Base-by-base conservation (phyloP, 805 yeast species). In the Blastobotrys muscicola region DNA sequence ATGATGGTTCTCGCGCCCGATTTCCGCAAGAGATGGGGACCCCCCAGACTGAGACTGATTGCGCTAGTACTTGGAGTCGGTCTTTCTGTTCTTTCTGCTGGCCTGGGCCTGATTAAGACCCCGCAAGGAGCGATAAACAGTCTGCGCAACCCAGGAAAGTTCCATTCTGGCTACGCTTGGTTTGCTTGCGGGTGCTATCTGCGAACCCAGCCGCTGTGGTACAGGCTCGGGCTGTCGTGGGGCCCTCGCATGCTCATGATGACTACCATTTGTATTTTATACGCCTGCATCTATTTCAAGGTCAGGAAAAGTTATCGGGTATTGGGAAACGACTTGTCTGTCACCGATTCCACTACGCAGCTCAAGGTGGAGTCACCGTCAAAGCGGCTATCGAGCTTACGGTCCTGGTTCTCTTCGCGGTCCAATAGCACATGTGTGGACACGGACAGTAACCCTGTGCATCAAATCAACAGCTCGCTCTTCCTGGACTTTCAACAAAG, bases 141-240 rank as follows among this genome's bases (percentile, higher is more conserved):
- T 20, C 4, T 20, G 6, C 26, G 26, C 4, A 4, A 20, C 26
- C 26, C 26, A 6, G 26, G 26, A 20, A 4, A 20, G 6, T 20
- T 20, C 6, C 53, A 59, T 3, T 62, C 67, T 3, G 82, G 84
- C 2, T 51, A 46, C 35, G 43, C 51, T 2, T 85, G 82, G 56
- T 58, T 64, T 15, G 76, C 85, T 16, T 74, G 81, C 44, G 81
- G 85, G 85, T 82, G 94, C 57, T 85, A 81, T 59, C 65, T 86
- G 41, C 84, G 94, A 0, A 74, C 74, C 37, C 47, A 61, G 2
- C 92, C 94, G 0, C 56, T 70, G 10, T 85, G 92, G 92, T 80
- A 77, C 57, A 67, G 85, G 42, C 57, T 82, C 36, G 85, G 67
- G 1, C 63, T 86, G 39, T 74, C 86, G 50, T 87, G 94, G 95